phyloP scores from a whole-genome alignment of 495 filamentous ascomycete genomes.

The Trichocladium antarcticum region DNA sequence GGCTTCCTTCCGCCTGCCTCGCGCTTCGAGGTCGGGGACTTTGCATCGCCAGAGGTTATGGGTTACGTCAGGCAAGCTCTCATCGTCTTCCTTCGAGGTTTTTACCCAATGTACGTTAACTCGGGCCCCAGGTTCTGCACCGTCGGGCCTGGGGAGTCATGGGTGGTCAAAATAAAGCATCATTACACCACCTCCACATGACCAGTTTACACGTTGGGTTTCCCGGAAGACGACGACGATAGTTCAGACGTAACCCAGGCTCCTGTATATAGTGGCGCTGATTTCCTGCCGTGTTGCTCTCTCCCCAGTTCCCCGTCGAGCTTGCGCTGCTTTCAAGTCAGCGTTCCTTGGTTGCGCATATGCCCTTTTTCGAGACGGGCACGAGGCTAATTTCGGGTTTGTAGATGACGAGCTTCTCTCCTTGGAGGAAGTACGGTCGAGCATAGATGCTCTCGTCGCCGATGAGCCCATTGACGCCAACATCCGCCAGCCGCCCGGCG shows the following conservation, averaged over 20 bases:
- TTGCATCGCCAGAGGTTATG: conserved; percentile 29
- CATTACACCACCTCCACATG: conserved; percentile 10
- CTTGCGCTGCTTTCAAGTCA: background rate
- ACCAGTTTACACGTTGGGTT: conserved; percentile 27
- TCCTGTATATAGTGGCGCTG: conserved; percentile 29
- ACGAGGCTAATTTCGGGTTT: conserved; percentile 29
- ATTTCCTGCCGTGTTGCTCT: conserved; percentile 13
- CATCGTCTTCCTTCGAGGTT: conserved; percentile 53
- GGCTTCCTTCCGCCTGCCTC: conserved; percentile 3
- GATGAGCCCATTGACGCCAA: conserved; percentile 31
- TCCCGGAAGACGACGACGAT: conserved; percentile 46
- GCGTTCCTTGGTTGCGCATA: background rate
- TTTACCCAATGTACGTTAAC: conserved; percentile 69
- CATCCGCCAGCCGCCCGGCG: conserved; percentile 25
- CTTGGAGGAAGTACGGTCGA: conserved; percentile 42
- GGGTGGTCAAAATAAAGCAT: conserved; percentile 43
- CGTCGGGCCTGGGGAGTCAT: conserved; percentile 30
- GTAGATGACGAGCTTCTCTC: conserved; percentile 41
- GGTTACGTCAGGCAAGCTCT: conserved; percentile 49
- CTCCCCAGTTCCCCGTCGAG: conserved; percentile 4
- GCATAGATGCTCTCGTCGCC: conserved; percentile 48
- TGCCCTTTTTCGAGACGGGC: conserved; percentile 13
- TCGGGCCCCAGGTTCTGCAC: conserved; percentile 37
- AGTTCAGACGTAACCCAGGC: conserved; percentile 36
- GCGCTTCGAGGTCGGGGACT: conserved; percentile 1